Conservation (phyloP, 306 rosid species). For the Trichosanthes cucumerina region DNA sequence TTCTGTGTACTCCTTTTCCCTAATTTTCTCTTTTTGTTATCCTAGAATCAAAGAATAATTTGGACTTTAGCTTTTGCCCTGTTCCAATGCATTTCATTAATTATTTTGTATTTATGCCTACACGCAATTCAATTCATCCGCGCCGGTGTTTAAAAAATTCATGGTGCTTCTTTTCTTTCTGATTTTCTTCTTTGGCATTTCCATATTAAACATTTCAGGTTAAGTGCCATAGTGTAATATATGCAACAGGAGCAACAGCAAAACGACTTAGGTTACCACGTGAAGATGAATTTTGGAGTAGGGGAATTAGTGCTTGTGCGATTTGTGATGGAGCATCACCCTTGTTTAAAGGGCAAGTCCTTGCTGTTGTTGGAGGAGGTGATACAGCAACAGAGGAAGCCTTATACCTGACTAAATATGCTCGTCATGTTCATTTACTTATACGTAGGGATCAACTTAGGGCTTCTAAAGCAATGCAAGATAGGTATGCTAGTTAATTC, state of each 20-base stretch:
- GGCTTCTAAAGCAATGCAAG: constrained; percentile 98
- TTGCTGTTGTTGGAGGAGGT: constrained; percentile 94
- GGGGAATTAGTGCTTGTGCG: constrained; percentile 98
- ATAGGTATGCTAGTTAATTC: constrained; percentile 55
- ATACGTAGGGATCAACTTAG: constrained; percentile 74
- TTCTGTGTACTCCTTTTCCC: not conserved
- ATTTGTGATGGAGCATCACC: constrained; percentile 98
- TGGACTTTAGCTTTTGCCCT: not conserved
- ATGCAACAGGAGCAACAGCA: constrained; percentile 93
- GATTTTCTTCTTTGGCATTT: constrained; percentile 15
- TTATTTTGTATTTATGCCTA: not conserved
- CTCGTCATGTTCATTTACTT: constrained; percentile 82
- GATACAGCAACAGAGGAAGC: constrained; percentile 98
- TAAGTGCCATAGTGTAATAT: constrained; percentile 60
- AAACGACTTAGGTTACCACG: constrained; percentile 74
- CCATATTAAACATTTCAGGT: constrained; percentile 39
- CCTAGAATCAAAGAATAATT: not conserved
- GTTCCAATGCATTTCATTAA: not conserved
- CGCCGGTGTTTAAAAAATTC: not conserved
- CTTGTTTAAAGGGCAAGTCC: constrained; percentile 85
- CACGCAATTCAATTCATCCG: not conserved
- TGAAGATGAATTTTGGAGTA: constrained; percentile 97
- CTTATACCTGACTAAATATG: constrained; percentile 80
- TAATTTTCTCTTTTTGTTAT: not conserved
- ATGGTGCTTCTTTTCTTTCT: constrained; percentile 1